These are phyloP conservation scores for Vitis riparia DNA, from an alignment of 164 flowering plant species.

Conservation along the genomic window DNA sequence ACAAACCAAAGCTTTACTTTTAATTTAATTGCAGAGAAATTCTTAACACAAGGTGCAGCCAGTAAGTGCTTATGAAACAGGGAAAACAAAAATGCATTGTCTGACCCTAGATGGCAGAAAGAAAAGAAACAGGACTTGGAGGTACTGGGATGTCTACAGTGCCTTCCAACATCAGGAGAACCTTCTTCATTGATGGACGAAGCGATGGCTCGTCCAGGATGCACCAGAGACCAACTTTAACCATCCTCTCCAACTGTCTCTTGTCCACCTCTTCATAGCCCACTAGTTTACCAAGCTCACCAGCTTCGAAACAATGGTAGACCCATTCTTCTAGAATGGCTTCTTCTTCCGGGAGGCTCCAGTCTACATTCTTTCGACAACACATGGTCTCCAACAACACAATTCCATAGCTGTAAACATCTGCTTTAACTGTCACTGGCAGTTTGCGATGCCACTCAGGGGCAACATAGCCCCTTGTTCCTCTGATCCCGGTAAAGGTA, in stretches of 20 bases:
- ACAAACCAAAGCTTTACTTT: too few species aligned
- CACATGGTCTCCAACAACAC: conserved; percentile 13
- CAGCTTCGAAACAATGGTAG: conserved; percentile 1
- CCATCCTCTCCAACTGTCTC: conserved; percentile 16
- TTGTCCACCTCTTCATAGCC: conserved; percentile 15
- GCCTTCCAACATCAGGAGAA: conserved; percentile 23
- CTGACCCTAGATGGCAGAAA: neutral
- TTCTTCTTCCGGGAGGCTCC: neutral
- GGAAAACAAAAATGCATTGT: too few species aligned
- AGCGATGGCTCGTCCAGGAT: conserved; percentile 21
- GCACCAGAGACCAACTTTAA: conserved; percentile 25
- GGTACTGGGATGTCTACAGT: conserved; percentile 19
- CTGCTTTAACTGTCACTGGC: conserved; percentile 5
- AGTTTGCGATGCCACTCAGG: conserved; percentile 11
- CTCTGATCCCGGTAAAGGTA: neutral
- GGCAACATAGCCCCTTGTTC: conserved; percentile 7
- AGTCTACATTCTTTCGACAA: conserved; percentile 2
- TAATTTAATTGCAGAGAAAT: too few species aligned
- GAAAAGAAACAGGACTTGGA: conserved; percentile 9
- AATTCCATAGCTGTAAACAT: conserved; percentile 15
- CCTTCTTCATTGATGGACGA: conserved; percentile 30
- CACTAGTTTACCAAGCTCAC: conserved; percentile 13
- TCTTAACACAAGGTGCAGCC: too few species aligned
- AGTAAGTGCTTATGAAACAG: too few species aligned
- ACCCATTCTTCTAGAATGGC: conserved; percentile 8